Percentiles rank a stretch among this genome's conserved stretches.
These are phyloP conservation scores for Myxozyma melibiosi DNA, from an alignment of 805 yeast species.

Conservation along the genomic window DNA sequence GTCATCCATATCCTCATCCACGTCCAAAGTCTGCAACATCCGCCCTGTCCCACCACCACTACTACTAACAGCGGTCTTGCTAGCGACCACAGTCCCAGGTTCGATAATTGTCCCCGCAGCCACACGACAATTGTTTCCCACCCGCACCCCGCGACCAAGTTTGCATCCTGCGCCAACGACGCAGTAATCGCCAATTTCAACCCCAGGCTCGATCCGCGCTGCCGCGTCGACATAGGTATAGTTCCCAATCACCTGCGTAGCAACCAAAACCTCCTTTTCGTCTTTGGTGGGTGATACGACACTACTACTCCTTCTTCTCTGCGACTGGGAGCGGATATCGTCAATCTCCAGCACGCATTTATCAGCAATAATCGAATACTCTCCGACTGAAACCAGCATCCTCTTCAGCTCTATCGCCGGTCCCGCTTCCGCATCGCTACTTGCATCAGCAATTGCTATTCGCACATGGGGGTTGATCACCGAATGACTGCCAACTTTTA, in stretches of 20 bases:
- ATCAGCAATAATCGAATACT: slow-evolving; percentile 21
- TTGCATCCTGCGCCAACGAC: slow-evolving; percentile 11
- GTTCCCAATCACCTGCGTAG: slow-evolving; percentile 4
- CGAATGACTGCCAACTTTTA: slow-evolving; percentile 16
- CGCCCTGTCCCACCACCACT: neutral
- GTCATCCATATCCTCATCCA: slow-evolving; percentile 3
- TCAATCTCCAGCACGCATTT: slow-evolving; percentile 4
- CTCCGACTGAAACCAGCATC: slow-evolving; percentile 10
- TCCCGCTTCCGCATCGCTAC: neutral
- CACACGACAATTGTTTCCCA: slow-evolving; percentile 13
- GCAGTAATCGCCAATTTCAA: slow-evolving; percentile 14
- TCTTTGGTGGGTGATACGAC: too few species aligned
- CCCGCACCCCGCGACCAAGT: slow-evolving; percentile 12
- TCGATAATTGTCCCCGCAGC: slow-evolving; percentile 18
- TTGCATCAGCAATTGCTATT: neutral
- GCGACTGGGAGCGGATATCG: too few species aligned
- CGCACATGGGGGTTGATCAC: slow-evolving; percentile 19
- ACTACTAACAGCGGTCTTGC: slow-evolving; percentile 1
- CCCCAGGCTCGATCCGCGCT: slow-evolving; percentile 10
- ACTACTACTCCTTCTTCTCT: too few species aligned
- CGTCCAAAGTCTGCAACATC: neutral
- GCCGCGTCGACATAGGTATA: slow-evolving; percentile 18
- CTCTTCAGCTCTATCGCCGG: neutral
- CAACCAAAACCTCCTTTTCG: neutral
- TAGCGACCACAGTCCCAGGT: slow-evolving; percentile 2